Base-by-base conservation (phyloP, 2,329 filamentous ascomycete species). In the Exserohilum rostratum region DNA sequence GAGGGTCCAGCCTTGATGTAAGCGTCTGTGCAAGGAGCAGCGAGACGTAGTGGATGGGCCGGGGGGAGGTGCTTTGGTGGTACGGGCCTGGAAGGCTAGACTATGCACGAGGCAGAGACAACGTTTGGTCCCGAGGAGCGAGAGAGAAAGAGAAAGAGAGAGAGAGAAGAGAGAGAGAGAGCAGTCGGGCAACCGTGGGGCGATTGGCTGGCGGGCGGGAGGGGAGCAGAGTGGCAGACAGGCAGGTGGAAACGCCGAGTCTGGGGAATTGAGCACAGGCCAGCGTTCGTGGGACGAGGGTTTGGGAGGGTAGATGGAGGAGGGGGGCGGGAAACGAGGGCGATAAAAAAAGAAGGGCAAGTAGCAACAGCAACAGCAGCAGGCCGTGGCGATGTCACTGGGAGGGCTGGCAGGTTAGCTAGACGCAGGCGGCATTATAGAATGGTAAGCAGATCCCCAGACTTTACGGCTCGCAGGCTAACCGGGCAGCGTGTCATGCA, bases 151-250 rank as follows among this genome's bases (percentile, higher is more conserved):
- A 25, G 22, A 25, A 7, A 25, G 22, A 25, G 22, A 25, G 22
- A 25, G 22, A 58, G 54, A 67, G 68, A n/a, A n/a, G 22, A 25
- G 22, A 25, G 22, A 25, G 22, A 25, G 22, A 58, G 54, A 67
- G 68, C 62, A 69, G 61, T 60, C 61, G 65, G 51, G 58, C 55
- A 62, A 65, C 56, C 55, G 61, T 49, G 50, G 58, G 50, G 60
- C 62, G 67, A 72, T 72, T 71, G 68, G 69, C 50, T 52, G 59
- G 47, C 18, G 34, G 65, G 70, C 68, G 68, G 66, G 69, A 46
- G 50, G 58, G 42, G 17, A 15, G 50, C 5, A 5, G 22, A 25
- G 22, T 25, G 39, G 9, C 22, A 3, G 25, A n/a, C 20, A 15
- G 38, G 33, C 29, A 35, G 53, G 44, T 31, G 50, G 49, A 42